These are phyloP conservation scores for Aphanomyces invadans DNA, from an alignment of 352 stramenopile genomes.

Conservation along the genomic window DNA sequence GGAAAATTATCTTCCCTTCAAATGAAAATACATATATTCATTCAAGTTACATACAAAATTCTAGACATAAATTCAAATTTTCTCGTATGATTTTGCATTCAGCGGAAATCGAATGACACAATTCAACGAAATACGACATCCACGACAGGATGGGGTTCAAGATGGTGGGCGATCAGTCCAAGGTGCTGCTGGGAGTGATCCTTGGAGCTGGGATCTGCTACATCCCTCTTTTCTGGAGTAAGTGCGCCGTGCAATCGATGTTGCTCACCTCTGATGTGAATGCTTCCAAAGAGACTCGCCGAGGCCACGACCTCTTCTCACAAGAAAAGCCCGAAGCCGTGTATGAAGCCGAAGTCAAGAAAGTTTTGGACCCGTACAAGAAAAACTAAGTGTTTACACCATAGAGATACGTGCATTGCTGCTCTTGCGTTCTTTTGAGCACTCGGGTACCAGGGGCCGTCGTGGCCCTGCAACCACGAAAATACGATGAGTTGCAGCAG, in stretches of 20 bases:
- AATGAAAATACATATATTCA: no score
- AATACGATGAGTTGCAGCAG: no score
- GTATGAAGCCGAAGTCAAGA: slow-evolving; percentile 57
- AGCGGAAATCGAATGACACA: no score
- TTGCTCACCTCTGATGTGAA: slow-evolving; percentile 9
- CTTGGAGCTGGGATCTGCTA: slow-evolving; percentile 64
- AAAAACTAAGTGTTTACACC: not conserved
- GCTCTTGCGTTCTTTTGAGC: no score
- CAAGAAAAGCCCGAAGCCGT: slow-evolving; percentile 76
- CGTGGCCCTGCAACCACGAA: no score
- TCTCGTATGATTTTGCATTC: no score
- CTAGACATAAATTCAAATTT: no score
- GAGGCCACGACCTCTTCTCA: slow-evolving; percentile 78
- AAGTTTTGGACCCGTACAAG: slow-evolving; percentile 26
- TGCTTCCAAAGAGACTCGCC: slow-evolving; percentile 50
- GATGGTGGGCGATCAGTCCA: slow-evolving; percentile 25
- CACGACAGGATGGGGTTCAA: slow-evolving; percentile 3
- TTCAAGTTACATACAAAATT: no score
- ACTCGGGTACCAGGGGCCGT: no score
- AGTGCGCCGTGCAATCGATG: slow-evolving; percentile 17
- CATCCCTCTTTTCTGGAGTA: slow-evolving; percentile 58
- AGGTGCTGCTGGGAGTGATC: slow-evolving; percentile 60
- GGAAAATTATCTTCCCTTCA: not conserved
- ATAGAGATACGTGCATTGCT: not conserved
- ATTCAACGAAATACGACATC: not conserved